Conservation (phyloP, 495 filamentous ascomycete genomes). For the Talaromyces wortmannii region DNA sequence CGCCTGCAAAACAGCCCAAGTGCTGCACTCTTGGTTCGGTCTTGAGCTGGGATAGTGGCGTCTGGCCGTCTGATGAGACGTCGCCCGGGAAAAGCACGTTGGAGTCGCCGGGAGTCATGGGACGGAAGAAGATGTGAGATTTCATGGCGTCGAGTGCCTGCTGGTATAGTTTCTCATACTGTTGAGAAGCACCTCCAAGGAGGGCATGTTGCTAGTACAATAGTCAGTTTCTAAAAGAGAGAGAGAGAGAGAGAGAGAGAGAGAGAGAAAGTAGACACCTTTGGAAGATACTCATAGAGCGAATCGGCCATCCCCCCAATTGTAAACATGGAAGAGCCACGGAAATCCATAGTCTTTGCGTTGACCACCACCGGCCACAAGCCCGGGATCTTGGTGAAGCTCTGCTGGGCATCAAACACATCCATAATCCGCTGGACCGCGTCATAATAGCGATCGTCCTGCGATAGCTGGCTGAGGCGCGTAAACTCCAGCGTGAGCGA, state of each 20-base stretch:
- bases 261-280: conserved; percentile 1
- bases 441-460: conserved; percentile 84
- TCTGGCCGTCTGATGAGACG: background rate
- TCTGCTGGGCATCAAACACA: conserved; percentile 67
- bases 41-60: too few relatives aligned
- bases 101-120: conserved; percentile 26
- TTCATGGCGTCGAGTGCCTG: conserved; percentile 21
- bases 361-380: conserved; percentile 45
- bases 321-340: background rate
- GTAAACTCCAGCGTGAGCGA: conserved; percentile 90
- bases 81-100: conserved; percentile 25
- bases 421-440: conserved; percentile 84
- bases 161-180: conserved; percentile 38
- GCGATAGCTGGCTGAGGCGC: conserved; percentile 79
- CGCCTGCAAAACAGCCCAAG: conserved; percentile 77
- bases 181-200: conserved; percentile 19
- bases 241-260: background rate
- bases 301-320: conserved; percentile 18
- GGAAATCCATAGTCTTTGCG: background rate
- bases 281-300: conserved; percentile 24
- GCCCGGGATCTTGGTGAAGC: conserved; percentile 57
- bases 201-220: conserved; percentile 16
- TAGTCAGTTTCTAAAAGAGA: background rate
- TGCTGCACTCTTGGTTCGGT: conserved; percentile 28
- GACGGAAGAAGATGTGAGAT: conserved; percentile 36